phyloP scores from a whole-genome alignment of 768 basidiomycete species.

The Kwoniella europaea region DNA sequence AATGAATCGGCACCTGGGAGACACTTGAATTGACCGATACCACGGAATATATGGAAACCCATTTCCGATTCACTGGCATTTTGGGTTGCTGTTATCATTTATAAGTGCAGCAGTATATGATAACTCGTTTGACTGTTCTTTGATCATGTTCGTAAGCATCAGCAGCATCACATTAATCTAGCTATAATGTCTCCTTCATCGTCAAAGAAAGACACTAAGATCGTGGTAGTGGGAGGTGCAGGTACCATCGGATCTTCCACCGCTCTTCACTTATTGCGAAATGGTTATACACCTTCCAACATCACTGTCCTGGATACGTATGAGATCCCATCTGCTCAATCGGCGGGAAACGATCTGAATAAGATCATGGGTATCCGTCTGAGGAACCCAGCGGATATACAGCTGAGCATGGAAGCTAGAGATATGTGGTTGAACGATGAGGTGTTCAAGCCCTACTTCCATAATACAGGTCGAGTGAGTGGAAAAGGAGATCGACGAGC shows the following conservation, averaged over 20 bases:
- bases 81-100: too few relatives aligned
- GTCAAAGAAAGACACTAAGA: slow-evolving; percentile 10
- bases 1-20: neutral
- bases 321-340: slow-evolving; percentile 33
- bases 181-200: neutral
- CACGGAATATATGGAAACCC: neutral
- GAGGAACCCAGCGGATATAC: slow-evolving; percentile 15
- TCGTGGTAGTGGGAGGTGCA: slow-evolving; percentile 39
- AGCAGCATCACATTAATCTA: neutral
- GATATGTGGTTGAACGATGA: slow-evolving; percentile 46
- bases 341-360: slow-evolving; percentile 47
- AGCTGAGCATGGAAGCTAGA: slow-evolving; percentile 34
- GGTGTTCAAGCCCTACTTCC: slow-evolving; percentile 42
- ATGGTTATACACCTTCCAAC: slow-evolving; percentile 39
- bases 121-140: neutral
- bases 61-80: neutral
- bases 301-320: slow-evolving; percentile 44
- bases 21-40: neutral
- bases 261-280: slow-evolving; percentile 43
- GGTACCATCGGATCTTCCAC: slow-evolving; percentile 50
- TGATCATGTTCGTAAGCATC: neutral
- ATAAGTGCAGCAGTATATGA: too few relatives aligned
- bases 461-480: slow-evolving; percentile 45
- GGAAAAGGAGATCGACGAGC: neutral
- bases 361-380: slow-evolving; percentile 35